phyloP scores from a whole-genome alignment of 2,329 filamentous ascomycete species.

The Venturia nashicola region DNA sequence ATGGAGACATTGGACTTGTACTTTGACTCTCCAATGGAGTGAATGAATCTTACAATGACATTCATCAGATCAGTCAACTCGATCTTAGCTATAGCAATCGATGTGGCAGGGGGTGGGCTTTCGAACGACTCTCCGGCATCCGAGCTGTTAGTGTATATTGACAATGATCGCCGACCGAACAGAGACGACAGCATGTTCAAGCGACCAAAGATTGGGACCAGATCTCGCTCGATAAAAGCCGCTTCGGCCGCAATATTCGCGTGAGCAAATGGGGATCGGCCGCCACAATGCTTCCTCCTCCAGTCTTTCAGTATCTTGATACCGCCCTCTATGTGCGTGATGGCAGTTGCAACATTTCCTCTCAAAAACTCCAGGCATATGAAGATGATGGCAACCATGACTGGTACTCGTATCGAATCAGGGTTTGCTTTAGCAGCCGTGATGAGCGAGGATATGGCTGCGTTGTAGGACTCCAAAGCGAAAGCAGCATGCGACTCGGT shows the following conservation, averaged over 20 bases:
- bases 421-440: not conserved
- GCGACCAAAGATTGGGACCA: conserved; percentile 5
- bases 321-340: conserved; percentile 8
- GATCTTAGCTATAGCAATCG: not conserved
- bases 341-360: conserved; percentile 6
- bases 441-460: conserved; percentile 3
- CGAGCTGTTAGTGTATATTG: not conserved
- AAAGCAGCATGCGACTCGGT: not conserved
- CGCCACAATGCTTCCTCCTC: not conserved
- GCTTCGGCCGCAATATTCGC: not conserved
- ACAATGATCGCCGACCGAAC: conserved; percentile 5
- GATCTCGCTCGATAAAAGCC: conserved; percentile 5
- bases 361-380: conserved; percentile 9
- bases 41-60: conserved; percentile 2
- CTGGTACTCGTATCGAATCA: conserved; percentile 4
- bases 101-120: not conserved
- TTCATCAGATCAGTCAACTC: conserved; percentile 4
- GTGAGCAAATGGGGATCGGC: not conserved
- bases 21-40: conserved; percentile 6
- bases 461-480: conserved; percentile 6
- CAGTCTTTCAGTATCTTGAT: conserved; percentile 8
- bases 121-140: not conserved
- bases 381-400: conserved; percentile 9
- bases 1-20: conserved; percentile 2
- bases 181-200: conserved; percentile 7